Base-by-base conservation (phyloP, 2,329 filamentous ascomycete genomes). In the Paramyrothecium sp. region DNA sequence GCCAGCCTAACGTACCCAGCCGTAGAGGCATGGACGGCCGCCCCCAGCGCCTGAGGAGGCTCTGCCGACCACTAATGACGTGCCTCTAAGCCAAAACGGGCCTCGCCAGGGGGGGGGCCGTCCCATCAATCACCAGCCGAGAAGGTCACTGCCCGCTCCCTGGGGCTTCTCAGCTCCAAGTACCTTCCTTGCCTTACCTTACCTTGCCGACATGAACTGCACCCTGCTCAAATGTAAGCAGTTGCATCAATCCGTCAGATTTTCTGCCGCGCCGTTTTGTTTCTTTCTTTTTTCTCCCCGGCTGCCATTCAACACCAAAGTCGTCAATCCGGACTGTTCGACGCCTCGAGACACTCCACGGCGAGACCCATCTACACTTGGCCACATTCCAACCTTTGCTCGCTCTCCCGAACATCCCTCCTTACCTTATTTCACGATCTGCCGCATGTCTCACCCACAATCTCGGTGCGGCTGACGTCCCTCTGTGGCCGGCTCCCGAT, bases 381-480 rank as follows among this genome's bases (percentile, higher is more conserved):
- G 11, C n/a, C n/a, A n/a, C 34, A 41, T 41, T n/a, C n/a, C 34
- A n/a, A 41, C 34, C 34, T 41, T 11, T 41, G n/a, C n/a, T n/a
- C n/a, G n/a, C n/a, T n/a, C n/a, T n/a, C n/a, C n/a, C n/a, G n/a
- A n/a, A n/a, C 33, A 38, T 16, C 33, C 33, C 33, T 38, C 33
- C n/a, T n/a, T n/a, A n/a, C n/a, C n/a, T n/a, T n/a, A n/a, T n/a
- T n/a, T n/a, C n/a, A n/a, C n/a, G 33, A 38, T 38, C 33, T 21
- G 44, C 16, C 50, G 50, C 50, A 52, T 52, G 50, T 52, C 50
- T 52, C 50, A 52, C 50, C 26, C 22, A 26, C 22, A 10, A 19
- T 26, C 23, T 16, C 20, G 26, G 26, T 52, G 50, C 50, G 20
- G 50, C 50, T 52, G 50, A 52, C 26, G 26, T 38, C 2, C 50